phyloP scores from a whole-genome alignment of 2,329 filamentous ascomycete genomes.

The Aspergillus tamarii region DNA sequence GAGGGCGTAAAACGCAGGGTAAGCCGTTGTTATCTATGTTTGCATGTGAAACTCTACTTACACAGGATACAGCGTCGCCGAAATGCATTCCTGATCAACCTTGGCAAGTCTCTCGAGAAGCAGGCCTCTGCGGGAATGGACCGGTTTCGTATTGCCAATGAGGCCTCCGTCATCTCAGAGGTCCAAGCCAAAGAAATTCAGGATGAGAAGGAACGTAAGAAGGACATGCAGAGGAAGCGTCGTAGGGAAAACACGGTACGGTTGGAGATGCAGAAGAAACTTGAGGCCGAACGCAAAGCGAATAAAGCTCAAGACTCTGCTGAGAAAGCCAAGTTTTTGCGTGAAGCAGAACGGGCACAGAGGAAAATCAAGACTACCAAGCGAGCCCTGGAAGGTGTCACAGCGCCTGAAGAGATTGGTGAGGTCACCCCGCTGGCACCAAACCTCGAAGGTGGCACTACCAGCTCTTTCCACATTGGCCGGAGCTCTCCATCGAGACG shows the following conservation, averaged over 20 bases:
- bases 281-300: constrained; percentile 76
- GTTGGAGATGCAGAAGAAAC: constrained; percentile 82
- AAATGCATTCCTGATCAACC: constrained; percentile 58
- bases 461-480: constrained; percentile 78
- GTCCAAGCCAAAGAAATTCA: constrained; percentile 88
- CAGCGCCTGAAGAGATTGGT: constrained; percentile 71
- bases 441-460: constrained; percentile 81
- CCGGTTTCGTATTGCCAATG: constrained; percentile 76
- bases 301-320: constrained; percentile 78
- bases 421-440: constrained; percentile 73
- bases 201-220: constrained; percentile 98
- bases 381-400: constrained; percentile 81
- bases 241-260: constrained; percentile 93
- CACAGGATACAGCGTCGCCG: constrained; percentile 58
- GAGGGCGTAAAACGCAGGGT: constrained; percentile 69
- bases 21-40: constrained; percentile 38
- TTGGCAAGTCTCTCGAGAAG: constrained; percentile 63
- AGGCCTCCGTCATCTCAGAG: constrained; percentile 78
- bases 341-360: constrained; percentile 84
- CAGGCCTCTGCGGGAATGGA: constrained; percentile 74
- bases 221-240: constrained; percentile 98
- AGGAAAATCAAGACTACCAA: constrained; percentile 93
- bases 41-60: constrained; percentile 14
- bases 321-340: constrained; percentile 77
- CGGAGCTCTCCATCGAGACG: constrained; percentile 56